Percentiles rank a stretch among this genome's conserved stretches.
phyloP scores from a whole-genome alignment of 495 filamentous ascomycete genomes.

The Annulohypoxylon bovei region DNA sequence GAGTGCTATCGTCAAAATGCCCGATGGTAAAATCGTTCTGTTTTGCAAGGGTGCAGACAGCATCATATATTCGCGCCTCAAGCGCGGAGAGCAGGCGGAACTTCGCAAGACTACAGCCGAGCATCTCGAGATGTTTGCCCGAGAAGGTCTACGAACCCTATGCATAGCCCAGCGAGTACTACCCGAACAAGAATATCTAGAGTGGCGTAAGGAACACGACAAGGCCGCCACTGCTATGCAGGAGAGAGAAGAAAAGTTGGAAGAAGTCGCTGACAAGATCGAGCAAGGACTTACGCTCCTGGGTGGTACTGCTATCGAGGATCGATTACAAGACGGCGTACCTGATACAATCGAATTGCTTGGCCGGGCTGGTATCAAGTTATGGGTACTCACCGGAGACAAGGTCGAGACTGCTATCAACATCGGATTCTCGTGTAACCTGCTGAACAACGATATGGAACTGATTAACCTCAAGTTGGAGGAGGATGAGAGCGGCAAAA shows the following conservation, averaged over 20 bases:
- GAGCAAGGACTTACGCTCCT: slow-evolving; percentile 90
- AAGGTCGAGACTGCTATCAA: slow-evolving; percentile 99
- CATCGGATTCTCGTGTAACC: slow-evolving; percentile 98
- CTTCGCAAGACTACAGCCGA: slow-evolving; percentile 85
- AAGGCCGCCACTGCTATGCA: slow-evolving; percentile 83
- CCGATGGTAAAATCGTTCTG: slow-evolving; percentile 87
- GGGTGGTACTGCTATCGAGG: slow-evolving; percentile 97
- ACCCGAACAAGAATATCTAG: slow-evolving; percentile 83
- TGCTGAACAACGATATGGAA: slow-evolving; percentile 98
- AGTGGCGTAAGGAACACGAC: slow-evolving; percentile 89
- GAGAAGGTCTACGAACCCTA: slow-evolving; percentile 93
- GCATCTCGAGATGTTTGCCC: slow-evolving; percentile 95
- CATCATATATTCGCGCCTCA: slow-evolving; percentile 93
- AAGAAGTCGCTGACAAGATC: slow-evolving; percentile 87
- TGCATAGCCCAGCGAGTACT: slow-evolving; percentile 92
- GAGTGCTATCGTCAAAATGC: slow-evolving; percentile 98
- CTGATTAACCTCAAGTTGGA: slow-evolving; percentile 88
- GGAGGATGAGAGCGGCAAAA: slow-evolving; percentile 66
- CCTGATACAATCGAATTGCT: slow-evolving; percentile 95
- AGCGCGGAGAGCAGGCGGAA: slow-evolving; percentile 83
- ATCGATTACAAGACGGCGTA: slow-evolving; percentile 96
- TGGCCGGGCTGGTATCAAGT: slow-evolving; percentile 94
- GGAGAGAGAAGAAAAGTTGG: slow-evolving; percentile 92
- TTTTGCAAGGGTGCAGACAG: slow-evolving; percentile 99
- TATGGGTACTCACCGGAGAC: slow-evolving; percentile 99